Percentiles rank a stretch among this genome's conserved stretches.
phyloP scores from a whole-genome alignment of 1,284 basidiomycete species.

The Ganoderma lucidum region DNA sequence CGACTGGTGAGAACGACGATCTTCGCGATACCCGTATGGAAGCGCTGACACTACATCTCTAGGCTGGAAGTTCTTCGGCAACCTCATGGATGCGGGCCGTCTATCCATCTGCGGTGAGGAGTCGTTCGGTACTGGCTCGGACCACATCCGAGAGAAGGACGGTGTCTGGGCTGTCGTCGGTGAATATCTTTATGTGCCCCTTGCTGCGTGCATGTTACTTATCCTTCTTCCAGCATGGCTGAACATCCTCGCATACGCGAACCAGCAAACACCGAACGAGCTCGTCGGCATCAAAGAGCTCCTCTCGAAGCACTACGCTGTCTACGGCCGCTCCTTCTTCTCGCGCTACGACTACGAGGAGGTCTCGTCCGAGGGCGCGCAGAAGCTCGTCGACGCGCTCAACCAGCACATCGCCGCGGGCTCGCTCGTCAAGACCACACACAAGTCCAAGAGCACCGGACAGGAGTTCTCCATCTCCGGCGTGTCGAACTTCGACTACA shows the following conservation, averaged over 20 bases:
- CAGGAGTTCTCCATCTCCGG: slow-evolving; percentile 83
- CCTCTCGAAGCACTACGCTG: slow-evolving; percentile 86
- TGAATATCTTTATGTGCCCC: slow-evolving; percentile 41
- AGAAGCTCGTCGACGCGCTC: slow-evolving; percentile 84
- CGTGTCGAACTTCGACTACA: slow-evolving; percentile 93
- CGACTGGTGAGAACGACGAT: slow-evolving; percentile 74
- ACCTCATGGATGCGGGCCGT: slow-evolving; percentile 98
- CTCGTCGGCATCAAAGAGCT: slow-evolving; percentile 90
- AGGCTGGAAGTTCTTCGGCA: slow-evolving; percentile 99
- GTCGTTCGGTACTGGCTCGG: slow-evolving; percentile 99
- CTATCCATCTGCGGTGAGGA: slow-evolving; percentile 99
- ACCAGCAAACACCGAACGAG: slow-evolving; percentile 81
- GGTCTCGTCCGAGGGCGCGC: slow-evolving; percentile 90
- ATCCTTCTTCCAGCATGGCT: slow-evolving; percentile 81
- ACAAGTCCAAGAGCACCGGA: slow-evolving; percentile 71
- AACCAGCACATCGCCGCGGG: slow-evolving; percentile 74
- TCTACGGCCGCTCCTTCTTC: slow-evolving; percentile 98
- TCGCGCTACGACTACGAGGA: slow-evolving; percentile 99
- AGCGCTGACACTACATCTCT: slow-evolving; percentile 8
- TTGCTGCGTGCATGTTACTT: slow-evolving; percentile 13
- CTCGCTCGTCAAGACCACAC: slow-evolving; percentile 71
- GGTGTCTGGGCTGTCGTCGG: slow-evolving; percentile 97
- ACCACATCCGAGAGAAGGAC: slow-evolving; percentile 99
- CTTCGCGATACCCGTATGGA: background rate
- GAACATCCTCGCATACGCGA: slow-evolving; percentile 95